Evolutionary conservation across 768 basidiomycete genomes (phyloP), one percentile per base, ranked within the genome.

Genomic region (Tulasnella sp.): DNA sequence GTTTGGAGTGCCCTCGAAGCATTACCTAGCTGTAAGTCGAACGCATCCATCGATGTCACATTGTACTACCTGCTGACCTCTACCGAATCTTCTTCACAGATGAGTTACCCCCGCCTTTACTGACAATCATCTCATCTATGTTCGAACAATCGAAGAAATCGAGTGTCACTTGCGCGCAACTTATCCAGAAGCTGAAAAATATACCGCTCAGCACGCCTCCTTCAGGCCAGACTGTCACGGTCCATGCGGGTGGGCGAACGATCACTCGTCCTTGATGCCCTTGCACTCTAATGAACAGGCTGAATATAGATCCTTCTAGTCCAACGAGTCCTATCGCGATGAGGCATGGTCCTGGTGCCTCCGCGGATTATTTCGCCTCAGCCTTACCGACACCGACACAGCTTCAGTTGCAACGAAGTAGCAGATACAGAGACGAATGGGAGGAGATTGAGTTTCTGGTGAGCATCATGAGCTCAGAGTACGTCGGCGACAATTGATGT

Each of bases 371-470:
- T 54, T 61, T 61, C 51, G 30, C 50, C 9, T 27, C 24, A 23
- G 29, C 59, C 11, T 21, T 54, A 8, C 34, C 7, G 21, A 21
- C 9, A 49, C 45, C 51, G 54, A 51, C 21, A 29, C 51, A 4
- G 30, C 77, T 26, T 38, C 34, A 38, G 15, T 38, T 38, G 15
- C 75, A 79, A 29, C 80, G 83, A 15, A 70, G 78, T 2, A 93
- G 90, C 66, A 74, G 93, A 61, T 97, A 91, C 82, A 87, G 88
- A 66, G 85, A 89, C 56, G 93, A 97, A 65, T 97, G 89, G 83
- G 90, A 94, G 67, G 92, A 95, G 68, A 73, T 96, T 8, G 93
- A 95, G 68, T 75, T 91, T 30, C 67, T 95, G 67, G 90, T 71
- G 24, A 84, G 66, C 51, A 66, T 51, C 34, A 19, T 21, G 8